A percentile compares a stretch with the other conserved stretches of the same genome.
Evolutionary conservation across 805 yeast species (phyloP).

Genomic region (Metschnikowia peoriensis): DNA sequence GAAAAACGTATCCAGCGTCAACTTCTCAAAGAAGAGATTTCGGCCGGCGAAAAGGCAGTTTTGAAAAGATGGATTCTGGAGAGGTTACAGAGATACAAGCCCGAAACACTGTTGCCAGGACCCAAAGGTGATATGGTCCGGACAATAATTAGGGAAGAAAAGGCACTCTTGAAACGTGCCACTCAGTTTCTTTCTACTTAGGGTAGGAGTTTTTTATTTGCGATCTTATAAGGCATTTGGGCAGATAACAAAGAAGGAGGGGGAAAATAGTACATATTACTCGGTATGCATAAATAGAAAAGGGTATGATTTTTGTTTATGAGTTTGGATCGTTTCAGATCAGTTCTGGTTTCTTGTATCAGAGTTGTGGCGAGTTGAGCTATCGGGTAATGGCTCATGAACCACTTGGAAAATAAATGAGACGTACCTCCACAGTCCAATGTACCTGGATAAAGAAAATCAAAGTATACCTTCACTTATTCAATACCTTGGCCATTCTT

Average conservation of each 20-base stretch:
- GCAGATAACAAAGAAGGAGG: not conserved
- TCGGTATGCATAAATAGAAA: no score
- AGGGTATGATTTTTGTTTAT: no score
- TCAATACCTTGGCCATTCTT: no score
- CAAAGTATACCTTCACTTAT: no score
- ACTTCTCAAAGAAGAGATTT: constrained; percentile 18
- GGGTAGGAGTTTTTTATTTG: not conserved
- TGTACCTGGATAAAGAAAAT: no score
- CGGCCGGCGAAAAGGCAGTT: constrained; percentile 12
- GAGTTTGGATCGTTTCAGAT: no score
- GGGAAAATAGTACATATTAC: no score
- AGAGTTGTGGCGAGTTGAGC: no score
- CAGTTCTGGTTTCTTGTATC: no score
- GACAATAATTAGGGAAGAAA: constrained; percentile 27
- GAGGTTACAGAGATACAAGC: constrained; percentile 23
- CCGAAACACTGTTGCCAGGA: constrained; percentile 5
- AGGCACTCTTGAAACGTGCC: constrained; percentile 21
- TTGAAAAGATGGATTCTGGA: constrained; percentile 27
- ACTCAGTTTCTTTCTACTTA: not conserved
- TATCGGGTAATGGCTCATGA: no score
- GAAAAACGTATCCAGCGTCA: constrained; percentile 18
- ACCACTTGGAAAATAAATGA: no score
- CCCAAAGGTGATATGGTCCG: constrained; percentile 17
- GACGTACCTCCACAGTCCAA: no score
- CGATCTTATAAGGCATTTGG: not conserved